phyloP scores from a whole-genome alignment of 495 filamentous ascomycete genomes.

The Annulohypoxylon nitens region DNA sequence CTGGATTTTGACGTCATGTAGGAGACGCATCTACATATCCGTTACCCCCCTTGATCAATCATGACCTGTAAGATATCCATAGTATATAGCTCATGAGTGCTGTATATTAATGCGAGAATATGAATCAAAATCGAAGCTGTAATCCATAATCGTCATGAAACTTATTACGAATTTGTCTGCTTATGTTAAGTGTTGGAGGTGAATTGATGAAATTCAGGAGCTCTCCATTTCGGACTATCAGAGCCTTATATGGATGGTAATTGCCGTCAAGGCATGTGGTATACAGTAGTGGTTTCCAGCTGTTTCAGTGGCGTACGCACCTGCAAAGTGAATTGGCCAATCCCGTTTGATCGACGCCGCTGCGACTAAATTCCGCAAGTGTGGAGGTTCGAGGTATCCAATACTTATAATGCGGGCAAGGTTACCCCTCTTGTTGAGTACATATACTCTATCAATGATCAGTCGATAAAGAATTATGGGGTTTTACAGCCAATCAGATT shows the following conservation, averaged over 20 bases:
- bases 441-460: constrained; percentile 6
- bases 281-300: background rate
- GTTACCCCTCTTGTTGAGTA: constrained; percentile 15
- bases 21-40: background rate
- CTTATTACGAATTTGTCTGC: background rate
- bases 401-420: constrained; percentile 5
- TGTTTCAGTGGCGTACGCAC: background rate
- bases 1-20: constrained; percentile 26
- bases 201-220: background rate
- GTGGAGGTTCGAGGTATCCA: constrained; percentile 6
- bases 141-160: background rate
- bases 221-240: background rate
- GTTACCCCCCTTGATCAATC: no score
- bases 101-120: background rate
- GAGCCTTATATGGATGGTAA: background rate
- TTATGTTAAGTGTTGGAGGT: background rate
- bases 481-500: constrained; percentile 17
- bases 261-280: background rate
- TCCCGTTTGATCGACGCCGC: constrained; percentile 12
- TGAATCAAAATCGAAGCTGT: background rate
- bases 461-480: constrained; percentile 30
- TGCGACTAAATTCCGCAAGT: constrained; percentile 21
- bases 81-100: background rate
- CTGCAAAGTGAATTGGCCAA: constrained; percentile 21
- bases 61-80: background rate